Base-by-base conservation (phyloP, 345 rosid species). In the Populus tremula region DNA sequence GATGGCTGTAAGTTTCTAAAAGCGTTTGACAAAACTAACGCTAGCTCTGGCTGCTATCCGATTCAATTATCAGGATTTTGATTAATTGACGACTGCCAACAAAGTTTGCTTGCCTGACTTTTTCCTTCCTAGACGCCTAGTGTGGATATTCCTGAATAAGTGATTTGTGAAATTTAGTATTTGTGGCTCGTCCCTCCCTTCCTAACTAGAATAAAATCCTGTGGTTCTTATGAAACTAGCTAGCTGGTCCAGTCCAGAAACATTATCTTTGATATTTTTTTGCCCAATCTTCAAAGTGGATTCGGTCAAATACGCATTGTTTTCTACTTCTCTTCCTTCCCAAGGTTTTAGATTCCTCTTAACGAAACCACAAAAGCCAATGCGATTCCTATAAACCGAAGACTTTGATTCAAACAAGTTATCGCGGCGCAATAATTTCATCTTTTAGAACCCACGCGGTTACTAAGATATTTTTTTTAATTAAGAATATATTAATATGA, bases 191-290 rank as follows among this genome's bases (percentile, higher is more conserved):
- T 23, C 3, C 64, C 6, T 59, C 27, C 23, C 25, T 23, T 23
- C 64, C 64, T 21, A n/a, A 1, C 16, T 33, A 38, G 27, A 38
- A 35, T 17, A 45, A 31, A 45, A 25, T 21, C 31, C 29, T 74
- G 41, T 64, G 69, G 70, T 43, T 64, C 56, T 64, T 23, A 3
- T 36, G 14, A 56, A 72, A 45, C 61, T 21, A 63, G 36, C 36
- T 33, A 33, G 56, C 33, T 10, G 62, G 45, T 74, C 62, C 75
- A 56, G 25, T 23, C 61, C 23, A 54, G 36, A 29, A 54, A 54
- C 27, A 56, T 69, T 69, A 38, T 69, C 71, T 38, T 69, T n/a
- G 71, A n/a, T 20, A 36, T 67, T 39, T 20, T n/a, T n/a, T 69
- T 23, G 5, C 29, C 64, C 29, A 23, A 10, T 25, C 25, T 59